Evolutionary conservation across 1,284 basidiomycete genomes (phyloP).

Genomic region (Cystobasidium slooffiae): DNA sequence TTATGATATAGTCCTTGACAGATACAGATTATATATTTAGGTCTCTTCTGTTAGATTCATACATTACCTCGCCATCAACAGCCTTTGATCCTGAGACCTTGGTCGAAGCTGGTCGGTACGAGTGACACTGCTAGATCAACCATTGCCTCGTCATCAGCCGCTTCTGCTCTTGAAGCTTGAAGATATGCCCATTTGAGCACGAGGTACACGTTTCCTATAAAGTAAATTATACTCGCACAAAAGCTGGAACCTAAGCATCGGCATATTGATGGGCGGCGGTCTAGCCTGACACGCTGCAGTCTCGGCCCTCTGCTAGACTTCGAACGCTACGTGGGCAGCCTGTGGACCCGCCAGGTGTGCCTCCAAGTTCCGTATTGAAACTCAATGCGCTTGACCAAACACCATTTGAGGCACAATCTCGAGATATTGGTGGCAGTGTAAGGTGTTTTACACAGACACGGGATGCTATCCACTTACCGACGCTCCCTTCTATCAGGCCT

Average conservation of each 20-base stretch:
- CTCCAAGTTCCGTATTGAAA: constrained; percentile 22
- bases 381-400: constrained; percentile 23
- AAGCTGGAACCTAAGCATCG: constrained; percentile 25
- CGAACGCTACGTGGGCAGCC: constrained; percentile 17
- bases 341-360: constrained; percentile 19
- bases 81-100: constrained; percentile 19
- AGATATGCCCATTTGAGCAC: constrained; percentile 1
- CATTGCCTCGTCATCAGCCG: constrained; percentile 17
- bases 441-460: constrained; percentile 21
- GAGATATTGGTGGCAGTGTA: constrained; percentile 25
- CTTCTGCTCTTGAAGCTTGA: constrained; percentile 14
- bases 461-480: constrained; percentile 19
- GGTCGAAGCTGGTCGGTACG: constrained; percentile 16
- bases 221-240: constrained; percentile 17
- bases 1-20: constrained; percentile 20
- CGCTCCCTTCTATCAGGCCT: constrained; percentile 23
- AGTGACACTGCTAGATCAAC: constrained; percentile 24
- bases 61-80: constrained; percentile 22
- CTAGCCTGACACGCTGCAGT: constrained; percentile 21
- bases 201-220: constrained; percentile 18
- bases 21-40: constrained; percentile 47
- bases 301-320: constrained; percentile 7
- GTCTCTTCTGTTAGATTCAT: constrained; percentile 56
- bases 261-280: constrained; percentile 23
- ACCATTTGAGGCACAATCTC: constrained; percentile 20